Evolutionary conservation across 2,329 filamentous ascomycete genomes (phyloP).

Genomic region (Colletotrichum orbiculare): DNA sequence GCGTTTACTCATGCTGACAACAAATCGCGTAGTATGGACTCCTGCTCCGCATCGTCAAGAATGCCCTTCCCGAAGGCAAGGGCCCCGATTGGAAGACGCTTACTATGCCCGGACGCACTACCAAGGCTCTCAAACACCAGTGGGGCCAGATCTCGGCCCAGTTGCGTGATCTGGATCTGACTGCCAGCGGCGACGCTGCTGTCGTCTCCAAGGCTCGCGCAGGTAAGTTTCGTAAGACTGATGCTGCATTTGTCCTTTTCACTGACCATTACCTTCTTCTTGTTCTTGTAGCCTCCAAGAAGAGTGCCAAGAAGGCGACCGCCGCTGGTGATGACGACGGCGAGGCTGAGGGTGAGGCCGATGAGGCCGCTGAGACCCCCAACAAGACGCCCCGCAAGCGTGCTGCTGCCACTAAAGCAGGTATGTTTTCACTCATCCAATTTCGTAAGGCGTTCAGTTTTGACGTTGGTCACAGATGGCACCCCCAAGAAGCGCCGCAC

Average conservation of each 20-base stretch:
- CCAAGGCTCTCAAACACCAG: slow-evolving; percentile 50
- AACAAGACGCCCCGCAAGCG: slow-evolving; percentile 12
- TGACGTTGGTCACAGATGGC: slow-evolving; percentile 3
- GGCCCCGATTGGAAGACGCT: slow-evolving; percentile 50
- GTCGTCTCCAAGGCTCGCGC: slow-evolving; percentile 24
- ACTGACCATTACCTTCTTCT: slow-evolving; percentile 2
- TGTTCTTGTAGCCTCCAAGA: slow-evolving; percentile 42
- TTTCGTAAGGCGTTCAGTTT: not conserved
- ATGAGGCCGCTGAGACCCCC: slow-evolving; percentile 17
- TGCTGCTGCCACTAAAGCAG: slow-evolving; percentile 2
- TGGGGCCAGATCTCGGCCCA: slow-evolving; percentile 51
- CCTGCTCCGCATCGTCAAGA: slow-evolving; percentile 47
- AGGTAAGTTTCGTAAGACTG: not conserved
- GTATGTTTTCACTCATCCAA: slow-evolving; percentile 1
- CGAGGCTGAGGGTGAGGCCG: slow-evolving; percentile 2
- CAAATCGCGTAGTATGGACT: slow-evolving; percentile 45
- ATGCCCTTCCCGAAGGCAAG: slow-evolving; percentile 42
- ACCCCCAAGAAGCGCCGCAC: slow-evolving; percentile 26
- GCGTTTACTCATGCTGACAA: not conserved
- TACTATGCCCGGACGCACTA: slow-evolving; percentile 50
- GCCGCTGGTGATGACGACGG: slow-evolving; percentile 8
- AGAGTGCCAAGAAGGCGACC: not conserved
- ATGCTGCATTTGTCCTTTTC: not conserved
- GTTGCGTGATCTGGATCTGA: slow-evolving; percentile 48
- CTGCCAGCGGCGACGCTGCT: slow-evolving; percentile 15